Evolutionary conservation across 176 grass and related monocot genomes (phyloP).

Genomic region (Eremochloa ophiuroides): DNA sequence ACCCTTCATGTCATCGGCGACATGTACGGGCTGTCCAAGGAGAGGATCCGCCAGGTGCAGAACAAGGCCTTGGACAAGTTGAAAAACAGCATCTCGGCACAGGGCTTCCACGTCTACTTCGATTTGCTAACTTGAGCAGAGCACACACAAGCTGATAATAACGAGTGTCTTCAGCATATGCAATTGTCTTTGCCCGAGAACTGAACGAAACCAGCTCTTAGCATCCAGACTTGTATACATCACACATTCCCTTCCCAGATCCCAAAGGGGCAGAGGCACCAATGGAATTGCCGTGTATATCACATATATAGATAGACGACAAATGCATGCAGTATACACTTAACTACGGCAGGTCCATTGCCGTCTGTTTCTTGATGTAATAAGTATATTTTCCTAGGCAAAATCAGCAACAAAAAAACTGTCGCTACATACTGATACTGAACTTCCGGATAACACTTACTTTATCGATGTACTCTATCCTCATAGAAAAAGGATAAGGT

Average conservation of each 20-base stretch:
- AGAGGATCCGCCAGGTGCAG: slow-evolving; percentile 85
- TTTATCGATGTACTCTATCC: too few species aligned
- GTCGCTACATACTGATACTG: not conserved
- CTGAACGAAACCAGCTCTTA: not conserved
- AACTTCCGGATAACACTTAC: too few species aligned
- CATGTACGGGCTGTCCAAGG: slow-evolving; percentile 74
- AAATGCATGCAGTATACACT: not conserved
- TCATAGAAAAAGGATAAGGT: too few species aligned
- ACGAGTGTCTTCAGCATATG: not conserved
- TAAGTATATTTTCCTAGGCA: not conserved
- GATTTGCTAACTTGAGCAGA: slow-evolving; percentile 44
- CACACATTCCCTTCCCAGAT: not conserved
- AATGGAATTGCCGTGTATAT: not conserved
- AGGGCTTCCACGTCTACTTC: slow-evolving; percentile 67
- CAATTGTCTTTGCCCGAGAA: not conserved
- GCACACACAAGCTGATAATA: not conserved
- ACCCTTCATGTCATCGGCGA: slow-evolving; percentile 70
- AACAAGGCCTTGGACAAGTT: slow-evolving; percentile 68
- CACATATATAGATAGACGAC: not conserved
- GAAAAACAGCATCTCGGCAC: slow-evolving; percentile 33
- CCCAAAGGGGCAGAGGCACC: not conserved
- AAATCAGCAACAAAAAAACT: not conserved
- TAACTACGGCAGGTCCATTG: not conserved
- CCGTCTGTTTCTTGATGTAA: not conserved
- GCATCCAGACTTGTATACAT: slow-evolving; percentile 10